Percentiles rank a stretch among this genome's conserved stretches.
Conservation (phyloP, 108 stramenopile species). For the Ochromonas danica region DNA sequence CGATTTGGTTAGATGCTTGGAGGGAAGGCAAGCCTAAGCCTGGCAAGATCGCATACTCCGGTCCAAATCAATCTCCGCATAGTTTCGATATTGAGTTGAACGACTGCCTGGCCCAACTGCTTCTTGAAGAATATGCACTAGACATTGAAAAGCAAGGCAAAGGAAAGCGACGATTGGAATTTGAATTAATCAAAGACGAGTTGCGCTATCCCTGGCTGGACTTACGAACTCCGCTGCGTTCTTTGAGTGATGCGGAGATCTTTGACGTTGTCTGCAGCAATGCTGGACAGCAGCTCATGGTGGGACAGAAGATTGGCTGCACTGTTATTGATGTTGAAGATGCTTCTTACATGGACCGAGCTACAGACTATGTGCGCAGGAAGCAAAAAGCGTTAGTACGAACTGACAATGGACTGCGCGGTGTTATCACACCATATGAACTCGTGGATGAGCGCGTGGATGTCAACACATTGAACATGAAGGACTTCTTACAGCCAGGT, state of each 20-base stretch:
- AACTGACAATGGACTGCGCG: constrained; percentile 8
- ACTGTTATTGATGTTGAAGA: constrained; percentile 64
- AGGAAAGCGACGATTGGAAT: constrained; percentile 32
- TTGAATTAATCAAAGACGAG: constrained; percentile 86
- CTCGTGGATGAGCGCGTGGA: background rate
- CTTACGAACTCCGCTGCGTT: constrained; percentile 76
- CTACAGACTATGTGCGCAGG: background rate
- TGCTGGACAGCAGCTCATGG: constrained; percentile 70
- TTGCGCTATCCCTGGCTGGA: constrained; percentile 78
- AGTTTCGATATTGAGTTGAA: background rate
- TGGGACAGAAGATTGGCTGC: constrained; percentile 79
- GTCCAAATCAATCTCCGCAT: background rate
- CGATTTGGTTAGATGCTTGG: background rate
- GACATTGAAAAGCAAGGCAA: background rate
- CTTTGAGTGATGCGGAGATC: constrained; percentile 65
- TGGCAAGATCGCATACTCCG: too few species aligned
- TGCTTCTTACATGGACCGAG: background rate
- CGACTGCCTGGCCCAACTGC: background rate
- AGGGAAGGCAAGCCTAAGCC: too few species aligned
- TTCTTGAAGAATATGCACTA: constrained; percentile 6
- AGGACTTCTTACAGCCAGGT: background rate
- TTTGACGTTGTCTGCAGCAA: constrained; percentile 82
- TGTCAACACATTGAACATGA: background rate
- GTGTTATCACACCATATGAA: background rate
- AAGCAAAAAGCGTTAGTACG: background rate